A percentile compares a stretch with the other conserved stretches of the same genome.
These are phyloP conservation scores for Fraxinus xanthoxyloides DNA, from an alignment of 305 asterid species.

Conservation along the genomic window DNA sequence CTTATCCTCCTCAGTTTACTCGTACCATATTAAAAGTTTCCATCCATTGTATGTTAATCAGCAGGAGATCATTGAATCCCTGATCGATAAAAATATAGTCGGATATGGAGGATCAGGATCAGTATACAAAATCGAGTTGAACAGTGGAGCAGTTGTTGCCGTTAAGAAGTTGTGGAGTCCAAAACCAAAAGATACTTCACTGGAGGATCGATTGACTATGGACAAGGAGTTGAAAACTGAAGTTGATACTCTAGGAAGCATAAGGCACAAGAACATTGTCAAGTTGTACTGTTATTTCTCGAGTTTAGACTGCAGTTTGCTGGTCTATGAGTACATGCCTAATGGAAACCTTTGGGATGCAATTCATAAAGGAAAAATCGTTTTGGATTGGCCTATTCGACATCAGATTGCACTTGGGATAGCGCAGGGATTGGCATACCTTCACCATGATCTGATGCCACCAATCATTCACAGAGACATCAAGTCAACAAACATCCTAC, in stretches of 20 bases:
- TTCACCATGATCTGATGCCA: slow-evolving; percentile 76
- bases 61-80: slow-evolving; percentile 63
- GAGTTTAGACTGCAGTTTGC: slow-evolving; percentile 56
- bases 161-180: slow-evolving; percentile 85
- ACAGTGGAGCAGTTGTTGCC: slow-evolving; percentile 55
- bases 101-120: slow-evolving; percentile 94
- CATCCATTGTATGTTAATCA: slow-evolving; percentile 72
- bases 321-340: slow-evolving; percentile 58
- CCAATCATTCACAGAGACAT: slow-evolving; percentile 84
- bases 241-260: slow-evolving; percentile 83
- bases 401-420: slow-evolving; percentile 73
- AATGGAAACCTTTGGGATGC: slow-evolving; percentile 94
- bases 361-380: slow-evolving; percentile 51
- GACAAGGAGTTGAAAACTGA: slow-evolving; percentile 77
- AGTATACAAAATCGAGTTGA: slow-evolving; percentile 67
- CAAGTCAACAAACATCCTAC: slow-evolving; percentile 80
- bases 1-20: slow-evolving; percentile 52
- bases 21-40: slow-evolving; percentile 73
- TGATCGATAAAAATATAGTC: slow-evolving; percentile 82
- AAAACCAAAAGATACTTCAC: slow-evolving; percentile 39
- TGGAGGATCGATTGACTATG: slow-evolving; percentile 37
- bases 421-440: slow-evolving; percentile 85
- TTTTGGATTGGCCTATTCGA: slow-evolving; percentile 77
- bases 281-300: slow-evolving; percentile 77
- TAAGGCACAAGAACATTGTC: slow-evolving; percentile 91